Evolutionary conservation across 495 filamentous ascomycete species (phyloP), one percentile per base, ranked within the genome.

Genomic region (Lindgomyces ingoldianus): DNA sequence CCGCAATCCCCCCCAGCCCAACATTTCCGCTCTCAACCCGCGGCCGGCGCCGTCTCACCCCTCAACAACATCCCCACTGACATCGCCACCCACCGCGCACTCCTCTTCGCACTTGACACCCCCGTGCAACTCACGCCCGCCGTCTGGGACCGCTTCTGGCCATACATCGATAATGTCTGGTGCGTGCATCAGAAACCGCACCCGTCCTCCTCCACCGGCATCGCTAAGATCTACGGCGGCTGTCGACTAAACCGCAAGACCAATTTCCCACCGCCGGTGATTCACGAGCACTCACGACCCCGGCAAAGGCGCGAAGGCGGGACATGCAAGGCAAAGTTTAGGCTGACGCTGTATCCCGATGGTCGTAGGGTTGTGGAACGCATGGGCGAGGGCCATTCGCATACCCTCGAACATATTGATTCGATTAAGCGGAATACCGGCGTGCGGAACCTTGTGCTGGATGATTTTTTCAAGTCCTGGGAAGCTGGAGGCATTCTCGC

Each of bases 391-490:
- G 16, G 16, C 0, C 65, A 68, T 50, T 51, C 39, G 11, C 66
- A 65, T 57, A 52, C 36, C 1, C 41, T 69, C 4, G 61, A 69
- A n/a, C 50, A 64, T 26, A 69, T 69, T 46, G 66, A 69, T 53
- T 26, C 19, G 9, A 47, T 65, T 3, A 69, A 65, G 56, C 42
- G 61, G 47, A 64, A 64, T 27, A 52, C 26, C 4, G 61, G 49
- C 6, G 55, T 69, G 1, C 12, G 66, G 42, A 36, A 25, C 12
- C 48, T 69, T 16, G 61, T 69, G 4, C 61, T 65, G 33, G 56
- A 68, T 46, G 54, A 60, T 25, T 68, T 69, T 54, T 69, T 69
- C 61, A 60, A 65, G 56, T 33, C 21, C 22, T 64, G 66, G 66
- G 66, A 69, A 29, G 66, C 66, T 47, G 55, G 60, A 21, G 66